Conservation (phyloP, 495 filamentous ascomycete species). For the Tricharina praecox region DNA sequence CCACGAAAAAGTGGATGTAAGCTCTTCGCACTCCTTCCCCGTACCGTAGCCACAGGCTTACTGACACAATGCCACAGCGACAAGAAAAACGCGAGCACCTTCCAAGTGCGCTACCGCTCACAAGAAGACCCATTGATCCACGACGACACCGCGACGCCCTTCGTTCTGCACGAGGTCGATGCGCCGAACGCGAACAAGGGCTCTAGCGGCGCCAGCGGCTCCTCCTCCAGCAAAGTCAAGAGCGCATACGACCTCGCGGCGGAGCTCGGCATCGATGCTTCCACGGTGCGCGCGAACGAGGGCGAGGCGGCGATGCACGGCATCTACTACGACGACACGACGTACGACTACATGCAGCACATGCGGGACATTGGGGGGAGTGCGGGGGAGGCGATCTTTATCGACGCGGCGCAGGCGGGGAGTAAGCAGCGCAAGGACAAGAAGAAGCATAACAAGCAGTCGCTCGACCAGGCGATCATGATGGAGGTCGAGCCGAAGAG, state of each 20-base stretch:
- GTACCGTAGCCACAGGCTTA: conserved; percentile 6
- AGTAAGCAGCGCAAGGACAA: conserved; percentile 44
- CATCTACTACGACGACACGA: conserved; percentile 69
- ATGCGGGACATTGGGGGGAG: conserved; percentile 53
- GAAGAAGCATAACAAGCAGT: conserved; percentile 47
- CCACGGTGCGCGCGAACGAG: conserved; percentile 62
- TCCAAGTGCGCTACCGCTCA: conserved; percentile 82
- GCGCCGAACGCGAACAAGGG: conserved; percentile 27
- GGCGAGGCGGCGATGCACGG: conserved; percentile 91
- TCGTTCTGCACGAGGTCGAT: conserved; percentile 44
- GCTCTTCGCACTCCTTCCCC: conserved; percentile 24
- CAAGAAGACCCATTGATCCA: conserved; percentile 94
- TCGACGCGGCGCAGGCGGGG: conserved; percentile 46
- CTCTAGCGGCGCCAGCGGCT: conserved; percentile 38
- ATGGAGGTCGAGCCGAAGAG: conserved; percentile 43
- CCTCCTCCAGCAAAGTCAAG: conserved; percentile 35
- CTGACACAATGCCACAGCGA: conserved; percentile 38
- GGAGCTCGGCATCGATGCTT: conserved; percentile 51
- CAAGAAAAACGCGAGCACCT: conserved; percentile 85
- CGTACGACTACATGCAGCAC: conserved; percentile 99
- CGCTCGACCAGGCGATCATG: conserved; percentile 66
- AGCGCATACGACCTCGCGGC: conserved; percentile 54
- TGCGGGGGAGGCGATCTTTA: conserved; percentile 52
- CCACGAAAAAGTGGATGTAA: conserved; percentile 83
- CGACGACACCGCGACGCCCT: conserved; percentile 62